Conservation (phyloP, 1,139 yeast genomes). For the Pichia sp. region DNA sequence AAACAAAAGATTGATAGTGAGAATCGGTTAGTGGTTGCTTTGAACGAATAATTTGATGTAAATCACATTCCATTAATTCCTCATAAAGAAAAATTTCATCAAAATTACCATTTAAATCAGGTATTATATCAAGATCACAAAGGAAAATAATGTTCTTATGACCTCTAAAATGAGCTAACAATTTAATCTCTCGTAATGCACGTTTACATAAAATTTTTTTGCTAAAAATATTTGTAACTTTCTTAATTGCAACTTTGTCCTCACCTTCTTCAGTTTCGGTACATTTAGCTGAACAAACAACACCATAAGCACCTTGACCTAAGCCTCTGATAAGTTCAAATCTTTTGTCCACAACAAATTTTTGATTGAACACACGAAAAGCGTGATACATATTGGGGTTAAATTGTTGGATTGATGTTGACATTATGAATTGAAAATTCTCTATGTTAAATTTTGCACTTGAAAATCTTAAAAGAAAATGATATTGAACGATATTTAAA, state of each 20-base stretch:
- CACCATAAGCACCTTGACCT: conserved; percentile 97
- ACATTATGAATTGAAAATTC: conserved; percentile 26
- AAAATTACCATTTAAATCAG: conserved; percentile 61
- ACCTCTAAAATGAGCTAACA: conserved; percentile 86
- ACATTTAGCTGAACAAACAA: conserved; percentile 89
- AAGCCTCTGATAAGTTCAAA: conserved; percentile 83
- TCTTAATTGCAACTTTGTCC: conserved; percentile 86
- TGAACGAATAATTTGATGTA: conserved; percentile 93
- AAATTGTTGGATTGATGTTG: conserved; percentile 45
- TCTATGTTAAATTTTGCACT: no score
- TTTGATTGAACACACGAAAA: conserved; percentile 72
- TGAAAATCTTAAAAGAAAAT: no score
- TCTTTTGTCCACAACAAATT: conserved; percentile 78
- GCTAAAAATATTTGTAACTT: conserved; percentile 86
- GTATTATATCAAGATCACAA: conserved; percentile 88
- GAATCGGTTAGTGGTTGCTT: conserved; percentile 93
- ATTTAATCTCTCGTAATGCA: conserved; percentile 80
- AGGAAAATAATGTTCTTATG: conserved; percentile 85
- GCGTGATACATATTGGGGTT: conserved; percentile 41
- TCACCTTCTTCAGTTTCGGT: conserved; percentile 64
- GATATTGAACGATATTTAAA: no score
- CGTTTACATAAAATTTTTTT: conserved; percentile 85
- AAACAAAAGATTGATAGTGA: conserved; percentile 87
- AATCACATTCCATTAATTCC: conserved; percentile 96
- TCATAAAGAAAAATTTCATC: conserved; percentile 91